A percentile compares a stretch with the other conserved stretches of the same genome.
Conservation (phyloP, 78 protist genomes). For the Andalucia godoyi region DNA sequence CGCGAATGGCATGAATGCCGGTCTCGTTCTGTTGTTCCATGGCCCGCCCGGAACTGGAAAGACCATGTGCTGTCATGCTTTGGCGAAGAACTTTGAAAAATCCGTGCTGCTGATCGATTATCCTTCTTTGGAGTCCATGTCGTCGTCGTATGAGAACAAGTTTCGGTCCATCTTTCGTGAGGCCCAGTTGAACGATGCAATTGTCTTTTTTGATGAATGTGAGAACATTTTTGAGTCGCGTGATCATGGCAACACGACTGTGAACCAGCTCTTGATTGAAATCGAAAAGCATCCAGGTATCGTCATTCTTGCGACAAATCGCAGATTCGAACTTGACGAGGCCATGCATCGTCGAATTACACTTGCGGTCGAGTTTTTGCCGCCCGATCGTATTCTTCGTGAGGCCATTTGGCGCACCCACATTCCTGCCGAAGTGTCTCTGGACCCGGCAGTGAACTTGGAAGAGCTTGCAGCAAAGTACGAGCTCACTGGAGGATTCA, state of each 20-base stretch:
- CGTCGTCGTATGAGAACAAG: background rate
- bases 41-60: slow-evolving; percentile 60
- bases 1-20: background rate
- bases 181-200: slow-evolving; percentile 47
- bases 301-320: slow-evolving; percentile 52
- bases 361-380: slow-evolving; percentile 42
- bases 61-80: slow-evolving; percentile 57
- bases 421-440: background rate
- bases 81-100: slow-evolving; percentile 38
- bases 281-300: slow-evolving; percentile 42
- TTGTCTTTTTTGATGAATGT: slow-evolving; percentile 65
- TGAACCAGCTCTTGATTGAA: slow-evolving; percentile 28
- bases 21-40: slow-evolving; percentile 40
- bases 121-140: slow-evolving; percentile 1
- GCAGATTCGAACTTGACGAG: slow-evolving; percentile 35
- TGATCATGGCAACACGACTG: background rate
- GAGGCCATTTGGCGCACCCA: slow-evolving; percentile 31
- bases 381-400: slow-evolving; percentile 33
- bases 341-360: slow-evolving; percentile 60
- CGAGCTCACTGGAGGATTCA: slow-evolving; percentile 61
- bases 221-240: slow-evolving; percentile 46
- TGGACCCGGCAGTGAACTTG: slow-evolving; percentile 35
- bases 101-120: slow-evolving; percentile 30
- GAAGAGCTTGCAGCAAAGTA: slow-evolving; percentile 22
- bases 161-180: slow-evolving; percentile 46